Conservation (phyloP, 345 rosid genomes). For the Rhodamnia rubescens region DNA sequence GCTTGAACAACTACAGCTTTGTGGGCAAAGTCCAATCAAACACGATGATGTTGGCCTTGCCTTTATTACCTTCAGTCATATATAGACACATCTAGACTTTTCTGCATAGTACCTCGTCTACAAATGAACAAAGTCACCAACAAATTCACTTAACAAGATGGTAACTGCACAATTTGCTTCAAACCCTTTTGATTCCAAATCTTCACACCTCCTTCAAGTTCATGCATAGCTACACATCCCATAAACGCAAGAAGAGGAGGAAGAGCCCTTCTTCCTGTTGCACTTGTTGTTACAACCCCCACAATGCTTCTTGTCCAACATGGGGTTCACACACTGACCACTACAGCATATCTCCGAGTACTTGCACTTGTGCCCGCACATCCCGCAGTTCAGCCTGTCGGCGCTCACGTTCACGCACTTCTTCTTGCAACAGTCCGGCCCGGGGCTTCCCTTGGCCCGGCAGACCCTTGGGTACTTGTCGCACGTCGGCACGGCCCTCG, state of each 20-base stretch:
- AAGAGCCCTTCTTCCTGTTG: not conserved
- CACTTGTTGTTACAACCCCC: conserved; percentile 22
- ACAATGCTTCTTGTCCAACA: conserved; percentile 5
- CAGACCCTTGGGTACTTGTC: not conserved
- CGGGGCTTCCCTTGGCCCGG: conserved; percentile 6
- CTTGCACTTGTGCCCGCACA: conserved; percentile 24
- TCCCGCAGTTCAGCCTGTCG: conserved; percentile 18
- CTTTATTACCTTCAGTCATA: not conserved
- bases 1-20: not conserved
- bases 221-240: conserved; percentile 23
- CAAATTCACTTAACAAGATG: not conserved
- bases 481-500: not conserved
- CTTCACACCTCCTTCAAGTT: not conserved
- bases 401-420: conserved; percentile 10
- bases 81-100: not conserved
- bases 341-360: conserved; percentile 16
- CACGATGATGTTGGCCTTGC: not conserved
- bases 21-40: not conserved
- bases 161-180: not conserved
- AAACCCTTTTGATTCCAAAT: not conserved
- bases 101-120: not conserved
- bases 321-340: conserved; percentile 2
- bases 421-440: conserved; percentile 13
- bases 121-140: not conserved
- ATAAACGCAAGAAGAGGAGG: conserved; percentile 6